Evolutionary conservation across 1,139 yeast species (phyloP), one percentile per base, ranked within the genome.

Genomic region (Sugiyamaella xylanicola): DNA sequence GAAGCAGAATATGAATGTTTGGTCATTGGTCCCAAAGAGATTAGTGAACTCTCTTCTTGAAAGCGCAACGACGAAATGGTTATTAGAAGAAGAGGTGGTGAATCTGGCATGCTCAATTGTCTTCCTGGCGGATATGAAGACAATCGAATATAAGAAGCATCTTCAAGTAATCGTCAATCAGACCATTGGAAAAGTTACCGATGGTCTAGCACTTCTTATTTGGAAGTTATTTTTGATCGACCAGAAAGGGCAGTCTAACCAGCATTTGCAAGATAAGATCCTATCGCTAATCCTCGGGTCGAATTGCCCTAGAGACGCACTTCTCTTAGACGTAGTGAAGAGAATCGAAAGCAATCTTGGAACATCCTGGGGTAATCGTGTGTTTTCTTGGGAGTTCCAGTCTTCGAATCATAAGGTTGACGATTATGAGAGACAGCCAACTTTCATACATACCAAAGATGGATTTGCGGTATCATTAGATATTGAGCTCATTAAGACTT

Each of bases 31-130:
- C 11, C 80, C 86, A 2, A 64, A 70, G 4, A 66, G 76, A 4
- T 73, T 84, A 42, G 59, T 87, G 13, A 85, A 87, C 61, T 75
- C 95, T 0, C 87, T 87, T 61, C 69, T 88, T 36, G 95, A 89
- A 67, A 89, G 82, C 15, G 68, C 86, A 3, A 73, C 86, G 21
- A 72, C 73, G 3, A 66, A 71, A 47, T 87, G 89, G 86, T 65
- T 81, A 2, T 61, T 71, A n/a, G 65, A 72, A 16, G 65, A 63
- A 1, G 68, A 68, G 15, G 70, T 80, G 1, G 67, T 87, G 59
- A 72, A 75, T 47, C 80, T 84, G 62, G 72, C 75, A 3, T 69
- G 73, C 37, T 64, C 79, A 7, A 41, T 79, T 19, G 62, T 77
- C 3, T 66, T 77, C 25, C 64, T 77, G 1, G 76, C 77, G 0